A percentile compares a stretch with the other conserved stretches of the same genome.
Evolutionary conservation across 2,329 filamentous ascomycete genomes (phyloP).

Genomic region (Aspergillus tanneri): DNA sequence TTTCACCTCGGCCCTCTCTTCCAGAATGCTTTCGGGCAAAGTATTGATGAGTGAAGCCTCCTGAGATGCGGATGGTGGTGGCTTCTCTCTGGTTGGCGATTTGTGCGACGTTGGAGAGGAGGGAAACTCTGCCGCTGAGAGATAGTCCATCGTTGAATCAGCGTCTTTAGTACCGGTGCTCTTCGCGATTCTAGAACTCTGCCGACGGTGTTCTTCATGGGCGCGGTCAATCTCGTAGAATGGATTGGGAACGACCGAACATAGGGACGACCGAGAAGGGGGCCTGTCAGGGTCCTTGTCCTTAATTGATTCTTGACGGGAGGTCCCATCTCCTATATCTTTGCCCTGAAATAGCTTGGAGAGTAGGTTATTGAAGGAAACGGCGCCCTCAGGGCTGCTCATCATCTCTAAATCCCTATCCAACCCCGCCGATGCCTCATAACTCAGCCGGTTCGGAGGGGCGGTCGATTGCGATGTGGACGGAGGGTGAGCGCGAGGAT

Average conservation of each 20-base stretch:
- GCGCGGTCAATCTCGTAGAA: slow-evolving; percentile 32
- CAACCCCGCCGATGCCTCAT: background rate
- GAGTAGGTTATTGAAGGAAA: slow-evolving; percentile 14
- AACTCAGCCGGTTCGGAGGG: slow-evolving; percentile 8
- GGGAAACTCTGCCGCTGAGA: slow-evolving; percentile 8
- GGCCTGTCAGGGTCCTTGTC: background rate
- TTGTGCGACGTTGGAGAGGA: slow-evolving; percentile 11
- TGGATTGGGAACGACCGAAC: slow-evolving; percentile 30
- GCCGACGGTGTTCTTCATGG: slow-evolving; percentile 15
- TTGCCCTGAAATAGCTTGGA: slow-evolving; percentile 8
- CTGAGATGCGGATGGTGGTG: slow-evolving; percentile 1
- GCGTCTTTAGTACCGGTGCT: slow-evolving; percentile 2
- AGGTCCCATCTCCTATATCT: background rate
- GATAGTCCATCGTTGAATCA: slow-evolving; percentile 6
- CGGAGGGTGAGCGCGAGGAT: background rate
- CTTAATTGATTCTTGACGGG: background rate
- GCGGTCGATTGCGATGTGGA: slow-evolving; percentile 8
- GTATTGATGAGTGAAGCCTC: slow-evolving; percentile 14
- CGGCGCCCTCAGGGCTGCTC: slow-evolving; percentile 14
- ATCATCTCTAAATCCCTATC: slow-evolving; percentile 15
- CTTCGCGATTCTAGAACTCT: slow-evolving; percentile 6
- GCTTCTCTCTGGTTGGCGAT: background rate
- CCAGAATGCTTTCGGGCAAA: slow-evolving; percentile 12
- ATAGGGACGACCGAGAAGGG: slow-evolving; percentile 5
- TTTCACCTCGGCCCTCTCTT: background rate